phyloP scores from a whole-genome alignment of 1,139 yeast species.

The Diutina pseudorugosa region DNA sequence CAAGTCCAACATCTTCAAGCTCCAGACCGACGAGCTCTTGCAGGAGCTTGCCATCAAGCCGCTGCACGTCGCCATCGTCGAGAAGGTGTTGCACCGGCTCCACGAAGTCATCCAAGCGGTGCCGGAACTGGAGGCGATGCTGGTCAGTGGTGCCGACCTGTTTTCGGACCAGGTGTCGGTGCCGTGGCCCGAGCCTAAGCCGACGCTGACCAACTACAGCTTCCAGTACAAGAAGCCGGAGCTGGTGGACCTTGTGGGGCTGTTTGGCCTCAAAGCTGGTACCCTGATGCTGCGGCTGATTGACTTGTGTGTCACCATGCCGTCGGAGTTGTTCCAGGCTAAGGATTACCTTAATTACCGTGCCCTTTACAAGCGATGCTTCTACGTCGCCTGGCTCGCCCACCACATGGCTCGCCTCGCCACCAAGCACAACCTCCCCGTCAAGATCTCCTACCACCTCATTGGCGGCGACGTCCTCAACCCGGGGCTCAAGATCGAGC shows the following conservation, averaged over 20 bases:
- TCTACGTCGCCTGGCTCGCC: slow-evolving; percentile 69
- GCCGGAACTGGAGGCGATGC: slow-evolving; percentile 39
- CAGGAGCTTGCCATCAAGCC: slow-evolving; percentile 70
- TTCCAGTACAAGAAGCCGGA: slow-evolving; percentile 65
- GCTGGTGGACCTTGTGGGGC: slow-evolving; percentile 71
- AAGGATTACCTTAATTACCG: slow-evolving; percentile 88
- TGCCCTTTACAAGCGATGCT: slow-evolving; percentile 81
- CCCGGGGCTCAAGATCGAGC: slow-evolving; percentile 48
- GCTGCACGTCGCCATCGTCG: slow-evolving; percentile 50
- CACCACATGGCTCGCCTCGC: slow-evolving; percentile 46
- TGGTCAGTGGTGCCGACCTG: slow-evolving; percentile 41
- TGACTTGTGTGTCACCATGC: slow-evolving; percentile 79
- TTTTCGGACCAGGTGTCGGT: slow-evolving; percentile 43
- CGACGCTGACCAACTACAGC: slow-evolving; percentile 54
- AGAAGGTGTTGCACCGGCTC: slow-evolving; percentile 65
- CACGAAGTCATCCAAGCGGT: slow-evolving; percentile 57
- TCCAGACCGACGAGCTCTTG: slow-evolving; percentile 84
- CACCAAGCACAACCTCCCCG: slow-evolving; percentile 40
- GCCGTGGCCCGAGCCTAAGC: slow-evolving; percentile 88
- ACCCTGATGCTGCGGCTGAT: slow-evolving; percentile 47
- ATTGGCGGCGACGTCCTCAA: slow-evolving; percentile 55
- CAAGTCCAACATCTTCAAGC: slow-evolving; percentile 86
- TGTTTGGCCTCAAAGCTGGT: slow-evolving; percentile 80
- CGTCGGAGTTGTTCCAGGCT: slow-evolving; percentile 56
- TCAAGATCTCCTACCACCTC: slow-evolving; percentile 45